Percentiles rank a stretch among this genome's conserved stretches.
Evolutionary conservation across 2,329 filamentous ascomycete genomes (phyloP).

Genomic region (Cladophialophora chaetospira): DNA sequence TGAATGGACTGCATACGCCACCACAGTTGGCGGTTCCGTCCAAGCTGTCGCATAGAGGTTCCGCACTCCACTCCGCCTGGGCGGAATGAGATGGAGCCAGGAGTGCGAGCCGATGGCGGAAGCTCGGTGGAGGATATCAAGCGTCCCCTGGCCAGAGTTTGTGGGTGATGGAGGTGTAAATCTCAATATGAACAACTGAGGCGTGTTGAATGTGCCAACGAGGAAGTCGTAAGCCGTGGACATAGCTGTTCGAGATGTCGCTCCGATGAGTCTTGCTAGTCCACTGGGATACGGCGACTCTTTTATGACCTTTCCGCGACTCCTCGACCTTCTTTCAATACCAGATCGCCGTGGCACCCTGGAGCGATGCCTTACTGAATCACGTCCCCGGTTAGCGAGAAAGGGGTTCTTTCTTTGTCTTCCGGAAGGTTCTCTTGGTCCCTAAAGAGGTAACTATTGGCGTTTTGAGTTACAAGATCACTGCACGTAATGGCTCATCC

Average conservation of each 20-base stretch:
- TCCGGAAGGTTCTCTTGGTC: too few species aligned
- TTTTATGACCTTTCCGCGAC: too few species aligned
- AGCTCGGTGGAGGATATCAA: conserved; percentile 29
- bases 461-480: too few species aligned
- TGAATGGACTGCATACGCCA: conserved; percentile 30
- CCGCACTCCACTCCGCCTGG: conserved; percentile 11
- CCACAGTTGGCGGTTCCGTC: conserved; percentile 32
- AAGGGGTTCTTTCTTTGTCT: too few species aligned
- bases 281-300: not conserved
- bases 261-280: too few species aligned
- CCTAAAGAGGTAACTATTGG: too few species aligned
- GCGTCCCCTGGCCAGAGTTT: conserved; percentile 1
- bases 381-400: too few species aligned
- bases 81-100: conserved; percentile 31
- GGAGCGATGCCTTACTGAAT: too few species aligned
- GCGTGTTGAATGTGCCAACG: conserved; percentile 35
- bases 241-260: conserved; percentile 2
- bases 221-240: conserved; percentile 28
- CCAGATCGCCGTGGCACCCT: too few species aligned
- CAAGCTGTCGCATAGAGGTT: conserved; percentile 34
- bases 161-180: conserved; percentile 28
- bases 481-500: too few species aligned
- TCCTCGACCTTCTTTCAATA: too few species aligned
- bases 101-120: conserved; percentile 33
- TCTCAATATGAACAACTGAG: conserved; percentile 31